Evolutionary conservation across 2,329 filamentous ascomycete genomes (phyloP).

Genomic region (Fusarium devonianum): DNA sequence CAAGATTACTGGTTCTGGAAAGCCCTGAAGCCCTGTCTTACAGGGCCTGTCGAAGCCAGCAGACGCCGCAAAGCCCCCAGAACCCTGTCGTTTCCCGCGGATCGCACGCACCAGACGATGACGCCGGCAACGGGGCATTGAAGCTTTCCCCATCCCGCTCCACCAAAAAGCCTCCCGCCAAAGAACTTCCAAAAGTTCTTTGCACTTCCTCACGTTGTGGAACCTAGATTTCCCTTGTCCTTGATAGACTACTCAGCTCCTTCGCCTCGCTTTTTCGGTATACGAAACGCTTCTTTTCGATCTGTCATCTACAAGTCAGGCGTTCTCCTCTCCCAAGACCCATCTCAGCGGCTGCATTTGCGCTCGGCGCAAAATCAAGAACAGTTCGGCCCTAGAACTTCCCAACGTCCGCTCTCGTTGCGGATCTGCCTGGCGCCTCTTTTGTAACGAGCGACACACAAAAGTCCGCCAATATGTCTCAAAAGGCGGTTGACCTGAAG

Average conservation of each 20-base stretch:
- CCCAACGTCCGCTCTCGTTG: conserved; percentile 18
- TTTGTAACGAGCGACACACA: conserved; percentile 3
- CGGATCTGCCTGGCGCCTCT: conserved; percentile 9
- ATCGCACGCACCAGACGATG: conserved; percentile 24
- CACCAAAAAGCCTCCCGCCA: conserved; percentile 33
- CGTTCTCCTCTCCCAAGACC: conserved; percentile 19
- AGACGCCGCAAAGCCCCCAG: conserved; percentile 25
- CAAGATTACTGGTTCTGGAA: conserved; percentile 34
- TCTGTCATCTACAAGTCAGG: neutral
- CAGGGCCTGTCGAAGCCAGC: conserved; percentile 14
- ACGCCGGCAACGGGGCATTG: conserved; percentile 37
- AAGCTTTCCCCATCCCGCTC: conserved; percentile 30
- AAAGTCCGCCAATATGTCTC: conserved; percentile 48
- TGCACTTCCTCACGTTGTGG: conserved; percentile 34
- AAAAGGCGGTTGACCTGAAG: conserved; percentile 84
- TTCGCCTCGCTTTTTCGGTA: conserved; percentile 14
- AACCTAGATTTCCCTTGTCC: conserved; percentile 20
- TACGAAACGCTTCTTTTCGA: conserved; percentile 14
- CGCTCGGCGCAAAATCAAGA: conserved; percentile 37
- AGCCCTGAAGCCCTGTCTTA: conserved; percentile 12
- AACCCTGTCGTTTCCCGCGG: conserved; percentile 17
- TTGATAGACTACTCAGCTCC: conserved; percentile 21
- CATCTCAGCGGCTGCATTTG: conserved; percentile 12
- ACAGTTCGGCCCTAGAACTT: conserved; percentile 24
- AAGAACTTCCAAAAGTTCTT: conserved; percentile 38